phyloP scores from a whole-genome alignment of 2,329 filamentous ascomycete genomes.

The Arthroderma sp. region DNA sequence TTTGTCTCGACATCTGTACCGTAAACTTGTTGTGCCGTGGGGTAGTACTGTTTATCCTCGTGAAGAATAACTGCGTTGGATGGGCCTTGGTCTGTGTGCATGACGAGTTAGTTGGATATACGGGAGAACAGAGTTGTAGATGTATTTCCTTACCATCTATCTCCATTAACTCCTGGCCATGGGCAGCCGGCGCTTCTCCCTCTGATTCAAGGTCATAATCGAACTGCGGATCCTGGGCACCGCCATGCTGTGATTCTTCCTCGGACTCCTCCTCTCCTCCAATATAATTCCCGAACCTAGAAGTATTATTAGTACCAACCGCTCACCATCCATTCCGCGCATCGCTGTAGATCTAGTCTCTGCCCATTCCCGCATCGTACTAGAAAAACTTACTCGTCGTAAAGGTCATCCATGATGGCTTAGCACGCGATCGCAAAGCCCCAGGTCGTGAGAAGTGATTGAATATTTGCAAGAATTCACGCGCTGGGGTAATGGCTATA shows the following conservation, averaged over 20 bases:
- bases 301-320: constrained; percentile 17
- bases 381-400: constrained; percentile 61
- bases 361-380: neutral
- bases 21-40: constrained; percentile 92
- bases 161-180: constrained; percentile 83
- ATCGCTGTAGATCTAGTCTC: neutral
- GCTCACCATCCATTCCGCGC: constrained; percentile 1
- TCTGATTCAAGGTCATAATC: constrained; percentile 59
- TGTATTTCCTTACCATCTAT: constrained; percentile 51
- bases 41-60: constrained; percentile 99
- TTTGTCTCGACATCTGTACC: constrained; percentile 87
- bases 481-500: neutral
- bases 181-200: constrained; percentile 46
- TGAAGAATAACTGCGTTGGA: constrained; percentile 96
- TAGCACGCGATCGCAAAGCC: neutral
- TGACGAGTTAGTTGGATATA: neutral
- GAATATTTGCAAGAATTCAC: neutral
- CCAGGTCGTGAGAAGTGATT: neutral
- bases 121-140: too few relatives aligned
- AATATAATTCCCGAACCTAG: constrained; percentile 94
- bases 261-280: constrained; percentile 85
- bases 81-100: constrained; percentile 55
- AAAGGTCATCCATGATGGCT: constrained; percentile 73
- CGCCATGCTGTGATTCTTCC: constrained; percentile 65
- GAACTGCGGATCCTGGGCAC: constrained; percentile 68